Percentiles rank a stretch among this genome's conserved stretches.
Conservation (phyloP, 768 basidiomycete species). For the Mycena amicta region DNA sequence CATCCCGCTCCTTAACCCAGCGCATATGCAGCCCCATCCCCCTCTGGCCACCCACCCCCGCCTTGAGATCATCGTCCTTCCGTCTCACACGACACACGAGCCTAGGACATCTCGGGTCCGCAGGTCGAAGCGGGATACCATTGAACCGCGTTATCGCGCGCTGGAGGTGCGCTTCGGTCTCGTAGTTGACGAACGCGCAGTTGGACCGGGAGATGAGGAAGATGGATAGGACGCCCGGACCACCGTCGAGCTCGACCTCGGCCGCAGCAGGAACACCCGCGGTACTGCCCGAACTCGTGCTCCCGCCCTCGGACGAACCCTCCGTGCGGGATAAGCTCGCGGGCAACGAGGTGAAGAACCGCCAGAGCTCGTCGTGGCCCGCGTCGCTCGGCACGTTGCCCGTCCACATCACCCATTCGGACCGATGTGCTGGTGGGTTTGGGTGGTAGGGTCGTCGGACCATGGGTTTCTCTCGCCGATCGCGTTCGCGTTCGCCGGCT, state of each 20-base stretch:
- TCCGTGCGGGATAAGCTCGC: not conserved
- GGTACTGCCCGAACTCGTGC: not conserved
- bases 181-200: conserved; percentile 93
- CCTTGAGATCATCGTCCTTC: conserved; percentile 82
- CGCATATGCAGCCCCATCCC: conserved; percentile 80
- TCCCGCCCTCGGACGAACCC: not conserved
- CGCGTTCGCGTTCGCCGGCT: too few relatives aligned
- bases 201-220: conserved; percentile 93
- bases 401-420: conserved; percentile 96
- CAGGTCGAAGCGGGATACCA: conserved; percentile 66
- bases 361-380: conserved; percentile 82
- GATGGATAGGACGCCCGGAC: conserved; percentile 67
- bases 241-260: not conserved
- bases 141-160: conserved; percentile 75
- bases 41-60: conserved; percentile 91
- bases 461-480: conserved; percentile 30
- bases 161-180: conserved; percentile 59
- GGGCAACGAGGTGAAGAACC: conserved; percentile 62
- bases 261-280: too few relatives aligned
- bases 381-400: conserved; percentile 90
- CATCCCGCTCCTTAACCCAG: conserved; percentile 75
- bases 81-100: conserved; percentile 83
- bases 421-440: conserved; percentile 70
- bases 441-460: conserved; percentile 67
- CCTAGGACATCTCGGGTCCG: conserved; percentile 71